A percentile compares a stretch with the other conserved stretches of the same genome.
Evolutionary conservation across 2,329 filamentous ascomycete species (phyloP).

Genomic region (Anthostomella pinea): DNA sequence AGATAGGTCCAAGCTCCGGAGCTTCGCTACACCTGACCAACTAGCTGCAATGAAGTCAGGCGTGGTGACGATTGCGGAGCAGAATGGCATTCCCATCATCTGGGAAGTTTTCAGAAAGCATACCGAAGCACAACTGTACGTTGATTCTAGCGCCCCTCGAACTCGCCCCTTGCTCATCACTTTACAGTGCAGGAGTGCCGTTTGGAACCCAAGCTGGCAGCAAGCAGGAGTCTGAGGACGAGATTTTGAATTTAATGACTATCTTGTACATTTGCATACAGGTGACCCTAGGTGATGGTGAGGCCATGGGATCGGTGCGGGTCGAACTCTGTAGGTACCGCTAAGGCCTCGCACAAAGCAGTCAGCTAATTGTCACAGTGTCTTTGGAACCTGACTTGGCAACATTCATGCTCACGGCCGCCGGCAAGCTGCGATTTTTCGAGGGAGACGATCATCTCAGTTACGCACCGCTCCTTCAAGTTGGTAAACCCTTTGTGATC

Average conservation of each 20-base stretch:
- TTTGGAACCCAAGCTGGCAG: constrained; percentile 37
- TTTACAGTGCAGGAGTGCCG: constrained; percentile 45
- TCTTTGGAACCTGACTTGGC: constrained; percentile 65
- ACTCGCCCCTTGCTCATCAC: constrained; percentile 28
- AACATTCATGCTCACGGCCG: constrained; percentile 67
- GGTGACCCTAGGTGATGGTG: constrained; percentile 50
- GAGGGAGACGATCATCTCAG: constrained; percentile 15
- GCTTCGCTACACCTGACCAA: constrained; percentile 53
- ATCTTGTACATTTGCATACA: constrained; percentile 61
- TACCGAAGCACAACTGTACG: constrained; percentile 54
- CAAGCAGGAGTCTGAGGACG: constrained; percentile 54
- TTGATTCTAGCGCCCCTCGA: constrained; percentile 12
- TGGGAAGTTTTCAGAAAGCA: constrained; percentile 49
- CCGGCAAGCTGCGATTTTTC: constrained; percentile 60
- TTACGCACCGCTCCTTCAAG: constrained; percentile 58
- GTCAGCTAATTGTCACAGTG: constrained; percentile 37
- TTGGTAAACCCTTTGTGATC: constrained; percentile 34
- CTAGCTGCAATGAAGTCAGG: constrained; percentile 58
- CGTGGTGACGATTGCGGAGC: constrained; percentile 48
- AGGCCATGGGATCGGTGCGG: constrained; percentile 45
- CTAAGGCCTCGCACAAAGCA: not conserved
- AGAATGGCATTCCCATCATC: constrained; percentile 48
- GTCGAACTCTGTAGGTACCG: constrained; percentile 48
- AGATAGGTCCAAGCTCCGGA: constrained; percentile 43
- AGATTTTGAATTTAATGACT: constrained; percentile 61